Evolutionary conservation across 2,329 filamentous ascomycete species (phyloP).

Genomic region (Trichocomaceae sp.): DNA sequence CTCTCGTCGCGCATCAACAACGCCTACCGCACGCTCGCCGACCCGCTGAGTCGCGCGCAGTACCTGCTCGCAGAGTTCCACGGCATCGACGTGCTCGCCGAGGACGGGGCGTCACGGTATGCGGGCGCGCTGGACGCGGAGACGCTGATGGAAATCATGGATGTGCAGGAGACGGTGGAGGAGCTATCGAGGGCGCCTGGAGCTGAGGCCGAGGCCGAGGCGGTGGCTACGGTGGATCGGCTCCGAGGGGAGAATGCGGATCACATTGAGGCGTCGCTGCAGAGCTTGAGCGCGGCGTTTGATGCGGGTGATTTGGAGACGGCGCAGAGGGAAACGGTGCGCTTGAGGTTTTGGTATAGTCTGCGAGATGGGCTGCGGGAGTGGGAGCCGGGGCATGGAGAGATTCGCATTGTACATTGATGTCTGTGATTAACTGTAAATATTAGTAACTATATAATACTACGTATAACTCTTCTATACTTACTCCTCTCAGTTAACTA

Average conservation of each 20-base stretch:
- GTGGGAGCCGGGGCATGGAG: slow-evolving; percentile 71
- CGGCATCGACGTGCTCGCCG: slow-evolving; percentile 65
- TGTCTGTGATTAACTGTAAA: too few species aligned
- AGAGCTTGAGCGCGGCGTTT: slow-evolving; percentile 59
- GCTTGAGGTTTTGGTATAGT: slow-evolving; percentile 84
- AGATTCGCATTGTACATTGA: slow-evolving; percentile 52
- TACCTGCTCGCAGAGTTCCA: slow-evolving; percentile 64
- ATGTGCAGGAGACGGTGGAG: slow-evolving; percentile 70
- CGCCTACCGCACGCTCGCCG: slow-evolving; percentile 76
- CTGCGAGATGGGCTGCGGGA: slow-evolving; percentile 70
- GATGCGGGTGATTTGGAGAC: slow-evolving; percentile 55
- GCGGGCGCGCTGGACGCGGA: slow-evolving; percentile 62
- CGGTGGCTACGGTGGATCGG: slow-evolving; percentile 59
- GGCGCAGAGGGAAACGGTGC: slow-evolving; percentile 67
- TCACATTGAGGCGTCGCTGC: slow-evolving; percentile 59
- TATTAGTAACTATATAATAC: too few species aligned
- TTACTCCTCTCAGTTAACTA: too few species aligned
- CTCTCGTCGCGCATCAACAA: slow-evolving; percentile 81
- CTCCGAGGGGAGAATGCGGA: slow-evolving; percentile 61
- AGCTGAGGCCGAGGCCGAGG: slow-evolving; percentile 45
- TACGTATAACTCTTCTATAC: too few species aligned
- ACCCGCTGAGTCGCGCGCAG: slow-evolving; percentile 77
- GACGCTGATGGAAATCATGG: slow-evolving; percentile 79
- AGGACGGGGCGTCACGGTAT: slow-evolving; percentile 58
- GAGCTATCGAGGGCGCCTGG: slow-evolving; percentile 38